A percentile compares a stretch with the other conserved stretches of the same genome.
These are phyloP conservation scores for Cyclotella sp. DNA, from an alignment of 108 stramenopile species.

Conservation along the genomic window DNA sequence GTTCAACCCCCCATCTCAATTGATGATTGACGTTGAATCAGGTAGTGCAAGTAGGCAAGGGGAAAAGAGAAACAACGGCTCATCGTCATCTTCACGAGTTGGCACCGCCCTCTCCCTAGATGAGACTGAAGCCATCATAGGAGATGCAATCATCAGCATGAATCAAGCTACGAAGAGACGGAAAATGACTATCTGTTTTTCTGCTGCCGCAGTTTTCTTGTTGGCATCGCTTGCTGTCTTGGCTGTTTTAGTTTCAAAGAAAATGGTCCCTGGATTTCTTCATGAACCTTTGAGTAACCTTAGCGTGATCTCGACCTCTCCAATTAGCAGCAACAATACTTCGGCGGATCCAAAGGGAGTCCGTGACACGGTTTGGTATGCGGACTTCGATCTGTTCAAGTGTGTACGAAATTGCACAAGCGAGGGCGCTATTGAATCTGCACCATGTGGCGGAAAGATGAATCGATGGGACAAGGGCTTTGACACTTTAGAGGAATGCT, in stretches of 20 bases:
- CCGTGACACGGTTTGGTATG: slow-evolving; percentile 4
- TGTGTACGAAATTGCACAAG: slow-evolving; percentile 9
- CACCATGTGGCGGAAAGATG: slow-evolving; percentile 12
- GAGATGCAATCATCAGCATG: slow-evolving; percentile 10
- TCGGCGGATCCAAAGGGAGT: not conserved
- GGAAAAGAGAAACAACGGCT: not conserved
- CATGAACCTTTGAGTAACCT: slow-evolving; percentile 11
- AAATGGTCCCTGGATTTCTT: not conserved
- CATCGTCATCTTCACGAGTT: not conserved
- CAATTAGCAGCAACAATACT: not conserved
- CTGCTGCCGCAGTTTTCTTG: not conserved
- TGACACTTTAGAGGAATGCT: slow-evolving; percentile 26
- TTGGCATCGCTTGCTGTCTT: not conserved
- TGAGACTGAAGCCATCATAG: slow-evolving; percentile 6
- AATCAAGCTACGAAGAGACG: not conserved
- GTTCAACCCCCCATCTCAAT: slow-evolving; percentile 5
- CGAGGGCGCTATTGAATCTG: not conserved
- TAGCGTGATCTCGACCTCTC: not conserved
- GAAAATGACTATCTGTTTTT: not conserved
- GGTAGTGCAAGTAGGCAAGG: not conserved
- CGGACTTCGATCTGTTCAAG: slow-evolving; percentile 15
- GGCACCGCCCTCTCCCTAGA: not conserved
- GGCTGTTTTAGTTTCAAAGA: not conserved
- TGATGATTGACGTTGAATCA: slow-evolving; percentile 15
- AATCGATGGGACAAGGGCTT: slow-evolving; percentile 14